Percentiles rank a stretch among this genome's conserved stretches.
phyloP scores from a whole-genome alignment of 441 rosid species.

The Theobroma grandiflorum region DNA sequence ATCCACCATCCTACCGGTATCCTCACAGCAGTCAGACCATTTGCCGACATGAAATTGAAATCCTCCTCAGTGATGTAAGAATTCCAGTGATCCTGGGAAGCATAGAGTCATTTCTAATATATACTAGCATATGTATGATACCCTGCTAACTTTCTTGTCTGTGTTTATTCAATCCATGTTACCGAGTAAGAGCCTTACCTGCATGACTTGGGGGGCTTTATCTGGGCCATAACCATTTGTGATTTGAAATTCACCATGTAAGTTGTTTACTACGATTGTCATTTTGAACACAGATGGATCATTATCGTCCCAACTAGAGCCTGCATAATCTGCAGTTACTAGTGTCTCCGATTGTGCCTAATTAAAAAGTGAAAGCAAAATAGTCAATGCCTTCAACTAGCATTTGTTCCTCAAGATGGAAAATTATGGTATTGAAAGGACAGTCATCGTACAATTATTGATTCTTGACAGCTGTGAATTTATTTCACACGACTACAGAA shows the following conservation, averaged over 20 bases:
- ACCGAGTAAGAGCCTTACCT: constrained; percentile 29
- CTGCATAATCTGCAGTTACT: constrained; percentile 47
- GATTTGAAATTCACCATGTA: constrained; percentile 51
- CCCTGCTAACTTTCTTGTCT: not conserved
- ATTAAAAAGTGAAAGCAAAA: constrained; percentile 3
- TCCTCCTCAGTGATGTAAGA: constrained; percentile 45
- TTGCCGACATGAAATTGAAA: constrained; percentile 41
- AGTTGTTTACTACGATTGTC: not conserved
- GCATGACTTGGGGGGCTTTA: constrained; percentile 38
- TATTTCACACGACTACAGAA: not conserved
- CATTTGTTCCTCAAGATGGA: not conserved
- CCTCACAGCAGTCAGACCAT: constrained; percentile 43
- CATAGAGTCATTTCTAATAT: not conserved
- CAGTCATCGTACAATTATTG: not conserved
- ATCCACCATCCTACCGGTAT: constrained; percentile 58
- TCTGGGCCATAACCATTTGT: constrained; percentile 55
- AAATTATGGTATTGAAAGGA: not conserved
- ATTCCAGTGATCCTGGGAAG: constrained; percentile 44
- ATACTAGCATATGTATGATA: not conserved
- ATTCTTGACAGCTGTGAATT: not conserved
- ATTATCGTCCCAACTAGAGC: constrained; percentile 40
- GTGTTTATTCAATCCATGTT: not conserved
- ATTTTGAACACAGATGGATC: constrained; percentile 51
- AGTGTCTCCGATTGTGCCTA: constrained; percentile 36
- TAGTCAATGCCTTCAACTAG: not conserved